Evolutionary conservation across 2,329 filamentous ascomycete species (phyloP), one percentile per base, ranked within the genome.

Genomic region (Pestalotiopsis sp.): DNA sequence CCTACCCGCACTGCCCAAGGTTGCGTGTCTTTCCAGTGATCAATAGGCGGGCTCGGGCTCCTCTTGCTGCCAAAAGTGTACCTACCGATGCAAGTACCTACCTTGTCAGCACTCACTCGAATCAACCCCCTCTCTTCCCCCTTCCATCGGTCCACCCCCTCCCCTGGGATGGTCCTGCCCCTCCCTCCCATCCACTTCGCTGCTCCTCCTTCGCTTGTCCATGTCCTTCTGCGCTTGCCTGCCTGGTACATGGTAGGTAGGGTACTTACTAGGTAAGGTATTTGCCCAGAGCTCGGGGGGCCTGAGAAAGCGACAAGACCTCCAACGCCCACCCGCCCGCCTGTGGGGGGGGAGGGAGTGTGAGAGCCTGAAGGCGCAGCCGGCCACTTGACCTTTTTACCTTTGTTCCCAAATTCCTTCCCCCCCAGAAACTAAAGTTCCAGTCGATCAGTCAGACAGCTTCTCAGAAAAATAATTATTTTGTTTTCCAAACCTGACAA

Each of bases 331-430:
- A 31, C 63, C 25, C 61, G 41, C 62, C 20, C 31, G 56, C 52
- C 23, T 39, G 39, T 39, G 39, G 62, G 57, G n/a, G 23, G 23
- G 23, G 14, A 36, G 36, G 64, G 58, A 59, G 31, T 36, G 31
- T 9, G 31, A 9, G 31, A 31, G 31, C 56, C 52, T 60, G 66
- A 67, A 67, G 66, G 66, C 66, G 66, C 66, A 67, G 66, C 20
- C 66, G 59, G 66, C 57, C 66, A 67, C 45, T 67, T 67, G 66
- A 63, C 66, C 66, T 62, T n/a, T 52, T 59, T 62, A 31, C 59
- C 59, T 62, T 67, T 62, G 66, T 67, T 67, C 31, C 57, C 39
- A 13, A 60, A 38, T 41, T 36, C 56, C 31, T 36, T 36, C 36
- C 59, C 41, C 36, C 23, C 62, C 36, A n/a, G 20, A 13, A 23